A percentile compares a stretch with the other conserved stretches of the same genome.
Conservation (phyloP, 176 grass and related monocot genomes). For the Phyllostachys edulis region DNA sequence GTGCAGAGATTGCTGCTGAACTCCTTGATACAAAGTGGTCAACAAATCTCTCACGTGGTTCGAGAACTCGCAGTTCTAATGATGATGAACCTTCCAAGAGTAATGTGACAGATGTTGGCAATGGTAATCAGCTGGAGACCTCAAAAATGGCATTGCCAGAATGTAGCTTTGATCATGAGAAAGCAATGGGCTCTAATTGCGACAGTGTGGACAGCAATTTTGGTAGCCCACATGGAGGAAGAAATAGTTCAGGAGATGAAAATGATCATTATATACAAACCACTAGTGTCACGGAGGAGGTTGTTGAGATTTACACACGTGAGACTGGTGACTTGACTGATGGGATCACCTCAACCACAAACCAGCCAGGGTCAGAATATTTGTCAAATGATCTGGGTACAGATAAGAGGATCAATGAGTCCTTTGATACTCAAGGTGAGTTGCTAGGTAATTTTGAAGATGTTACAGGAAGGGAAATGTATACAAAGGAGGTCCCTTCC, state of each 20-base stretch:
- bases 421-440: constrained; percentile 15
- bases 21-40: constrained; percentile 88
- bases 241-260: constrained; percentile 36
- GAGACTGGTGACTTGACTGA: constrained; percentile 34
- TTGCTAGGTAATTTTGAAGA: constrained; percentile 29
- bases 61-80: constrained; percentile 16
- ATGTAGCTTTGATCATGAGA: constrained; percentile 30
- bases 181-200: constrained; percentile 28
- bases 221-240: constrained; percentile 14
- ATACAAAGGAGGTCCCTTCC: constrained; percentile 31
- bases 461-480: constrained; percentile 25
- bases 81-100: constrained; percentile 39
- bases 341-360: constrained; percentile 8
- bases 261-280: constrained; percentile 16
- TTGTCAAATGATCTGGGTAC: constrained; percentile 12
- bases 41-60: constrained; percentile 50
- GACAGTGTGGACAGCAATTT: constrained; percentile 24
- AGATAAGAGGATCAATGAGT: constrained; percentile 22
- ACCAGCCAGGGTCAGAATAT: constrained; percentile 33
- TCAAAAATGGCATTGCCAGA: not conserved
- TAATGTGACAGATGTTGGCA: constrained; percentile 18
- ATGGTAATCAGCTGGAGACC: constrained; percentile 26
- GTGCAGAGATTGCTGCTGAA: constrained; percentile 82
- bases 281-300: constrained; percentile 43
- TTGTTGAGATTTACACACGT: constrained; percentile 36